These are phyloP conservation scores for Quercus robur DNA, from an alignment of 306 rosid species.

Conservation along the genomic window DNA sequence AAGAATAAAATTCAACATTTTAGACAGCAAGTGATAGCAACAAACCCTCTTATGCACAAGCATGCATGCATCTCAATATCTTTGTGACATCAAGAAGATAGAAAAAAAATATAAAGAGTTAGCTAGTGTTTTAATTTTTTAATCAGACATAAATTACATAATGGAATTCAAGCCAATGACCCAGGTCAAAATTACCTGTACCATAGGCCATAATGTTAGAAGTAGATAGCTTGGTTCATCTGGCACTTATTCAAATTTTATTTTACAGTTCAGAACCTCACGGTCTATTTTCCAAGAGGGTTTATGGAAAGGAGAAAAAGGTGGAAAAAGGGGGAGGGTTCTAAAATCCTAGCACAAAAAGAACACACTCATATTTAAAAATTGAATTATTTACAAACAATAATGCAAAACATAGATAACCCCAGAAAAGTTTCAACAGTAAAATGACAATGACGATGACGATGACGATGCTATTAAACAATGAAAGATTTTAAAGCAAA, in stretches of 20 bases:
- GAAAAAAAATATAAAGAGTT: neutral
- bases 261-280: neutral
- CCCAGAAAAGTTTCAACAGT: neutral
- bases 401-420: neutral
- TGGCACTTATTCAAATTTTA: neutral
- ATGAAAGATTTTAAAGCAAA: neutral
- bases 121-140: neutral
- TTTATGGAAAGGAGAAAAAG: neutral
- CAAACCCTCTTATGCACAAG: slow-evolving; percentile 4
- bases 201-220: neutral
- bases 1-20: slow-evolving; percentile 10
- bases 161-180: neutral
- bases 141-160: neutral
- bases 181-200: neutral
- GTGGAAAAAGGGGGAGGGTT: neutral
- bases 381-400: neutral
- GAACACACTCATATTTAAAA: neutral
- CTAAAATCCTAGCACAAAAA: neutral
- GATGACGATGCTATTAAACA: neutral
- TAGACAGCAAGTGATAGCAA: slow-evolving; percentile 6
- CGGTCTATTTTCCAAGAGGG: neutral
- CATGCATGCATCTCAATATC: slow-evolving; percentile 5
- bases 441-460: neutral
- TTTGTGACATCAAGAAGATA: neutral
- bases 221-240: neutral